These are phyloP conservation scores for Rhizophagus sp. DNA, from an alignment of 192 early-diverging fungal species.

Conservation along the genomic window DNA sequence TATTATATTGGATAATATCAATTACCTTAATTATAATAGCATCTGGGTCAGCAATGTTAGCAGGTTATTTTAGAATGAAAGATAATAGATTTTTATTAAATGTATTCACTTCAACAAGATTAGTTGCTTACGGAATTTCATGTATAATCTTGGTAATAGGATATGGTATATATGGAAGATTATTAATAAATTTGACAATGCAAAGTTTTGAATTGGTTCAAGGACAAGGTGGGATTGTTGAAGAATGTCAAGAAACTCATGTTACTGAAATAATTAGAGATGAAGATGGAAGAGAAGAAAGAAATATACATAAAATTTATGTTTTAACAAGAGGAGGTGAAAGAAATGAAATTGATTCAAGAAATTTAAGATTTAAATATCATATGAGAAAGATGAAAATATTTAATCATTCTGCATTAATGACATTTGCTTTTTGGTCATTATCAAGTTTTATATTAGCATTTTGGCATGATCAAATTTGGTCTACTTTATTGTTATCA, in stretches of 20 bases:
- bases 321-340: neutral
- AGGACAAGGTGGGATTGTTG: conserved; percentile 8
- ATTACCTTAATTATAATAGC: neutral
- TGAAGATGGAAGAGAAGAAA: neutral
- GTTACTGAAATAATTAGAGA: neutral
- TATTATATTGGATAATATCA: neutral
- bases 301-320: neutral
- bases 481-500: neutral
- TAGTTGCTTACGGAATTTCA: neutral
- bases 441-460: neutral
- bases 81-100: neutral
- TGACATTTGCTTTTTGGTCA: neutral
- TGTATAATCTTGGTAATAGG: neutral
- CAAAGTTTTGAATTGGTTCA: conserved; percentile 14
- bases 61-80: conserved; percentile 9
- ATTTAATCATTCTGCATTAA: neutral
- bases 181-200: conserved; percentile 1
- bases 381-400: neutral
- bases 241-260: neutral
- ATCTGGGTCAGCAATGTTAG: neutral
- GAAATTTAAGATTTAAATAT: conserved; percentile 15
- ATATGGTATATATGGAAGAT: conserved; percentile 18
- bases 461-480: conserved; percentile 5
- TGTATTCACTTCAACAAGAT: neutral
- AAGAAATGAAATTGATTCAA: neutral